Conservation (phyloP, 2,329 filamentous ascomycete genomes). For the Cladosporium sp. region DNA sequence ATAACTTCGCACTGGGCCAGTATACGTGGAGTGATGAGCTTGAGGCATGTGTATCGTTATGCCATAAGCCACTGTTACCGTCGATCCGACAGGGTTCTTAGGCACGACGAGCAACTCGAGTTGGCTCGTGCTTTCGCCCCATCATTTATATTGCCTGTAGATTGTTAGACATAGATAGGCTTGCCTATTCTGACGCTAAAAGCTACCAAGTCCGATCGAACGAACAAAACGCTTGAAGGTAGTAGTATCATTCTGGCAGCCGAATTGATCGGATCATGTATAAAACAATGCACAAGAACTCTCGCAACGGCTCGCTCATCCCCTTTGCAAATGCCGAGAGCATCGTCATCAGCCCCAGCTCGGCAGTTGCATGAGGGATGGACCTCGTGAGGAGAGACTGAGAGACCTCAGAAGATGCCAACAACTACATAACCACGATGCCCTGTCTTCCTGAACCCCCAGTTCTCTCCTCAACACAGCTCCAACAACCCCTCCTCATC, state of each 20-base stretch:
- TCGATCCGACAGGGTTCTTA: neutral
- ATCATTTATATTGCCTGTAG: neutral
- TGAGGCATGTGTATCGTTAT: too few species aligned
- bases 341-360: conserved; percentile 9
- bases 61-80: neutral
- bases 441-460: neutral
- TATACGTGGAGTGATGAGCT: too few species aligned
- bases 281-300: neutral
- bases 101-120: neutral
- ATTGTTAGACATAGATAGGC: neutral
- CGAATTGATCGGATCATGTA: neutral
- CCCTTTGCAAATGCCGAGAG: conserved; percentile 1
- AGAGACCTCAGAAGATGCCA: neutral
- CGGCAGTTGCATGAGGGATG: neutral
- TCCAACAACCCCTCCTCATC: neutral
- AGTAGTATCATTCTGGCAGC: neutral
- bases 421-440: conserved; percentile 2
- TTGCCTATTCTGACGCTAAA: neutral
- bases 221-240: neutral
- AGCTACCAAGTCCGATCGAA: neutral
- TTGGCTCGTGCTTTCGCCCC: neutral
- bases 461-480: conserved; percentile 13
- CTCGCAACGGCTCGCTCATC: neutral
- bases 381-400: neutral
- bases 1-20: too few species aligned